A percentile compares a stretch with the other conserved stretches of the same genome.
Conservation (phyloP, 2,329 filamentous ascomycete species). For the Bipolaris zeicola region DNA sequence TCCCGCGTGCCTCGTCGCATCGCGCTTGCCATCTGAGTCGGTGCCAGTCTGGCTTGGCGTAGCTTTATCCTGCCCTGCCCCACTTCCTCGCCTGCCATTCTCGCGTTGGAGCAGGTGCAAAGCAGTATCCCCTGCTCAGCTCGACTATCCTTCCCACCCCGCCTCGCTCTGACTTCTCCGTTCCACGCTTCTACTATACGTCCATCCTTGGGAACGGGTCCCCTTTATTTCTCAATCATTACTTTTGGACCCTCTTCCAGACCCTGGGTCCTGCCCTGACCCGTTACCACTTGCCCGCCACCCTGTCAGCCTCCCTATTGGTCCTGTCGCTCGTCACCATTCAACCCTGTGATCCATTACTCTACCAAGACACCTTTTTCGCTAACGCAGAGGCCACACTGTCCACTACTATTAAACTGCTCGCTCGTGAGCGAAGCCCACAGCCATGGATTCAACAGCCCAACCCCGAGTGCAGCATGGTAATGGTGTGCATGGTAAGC, state of each 20-base stretch:
- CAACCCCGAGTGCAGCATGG: conserved; percentile 31
- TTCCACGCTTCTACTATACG: conserved; percentile 28
- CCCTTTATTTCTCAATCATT: conserved; percentile 14
- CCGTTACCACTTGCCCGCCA: conserved; percentile 1
- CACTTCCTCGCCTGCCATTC: conserved; percentile 30
- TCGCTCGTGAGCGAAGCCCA: conserved; percentile 4
- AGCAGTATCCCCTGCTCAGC: conserved; percentile 17
- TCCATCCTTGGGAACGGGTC: background rate
- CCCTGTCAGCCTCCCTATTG: conserved; percentile 9
- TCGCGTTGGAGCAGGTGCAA: conserved; percentile 28
- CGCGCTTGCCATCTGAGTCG: conserved; percentile 26
- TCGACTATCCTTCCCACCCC: conserved; percentile 18
- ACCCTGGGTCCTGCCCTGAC: conserved; percentile 1
- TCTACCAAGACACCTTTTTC: conserved; percentile 10
- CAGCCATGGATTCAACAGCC: conserved; percentile 38
- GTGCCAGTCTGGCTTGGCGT: conserved; percentile 23
- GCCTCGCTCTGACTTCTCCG: conserved; percentile 12
- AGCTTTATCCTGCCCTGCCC: conserved; percentile 28
- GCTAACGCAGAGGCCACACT: conserved; percentile 3
- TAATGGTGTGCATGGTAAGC: conserved; percentile 19
- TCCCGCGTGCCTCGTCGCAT: conserved; percentile 7
- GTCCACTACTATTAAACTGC: background rate
- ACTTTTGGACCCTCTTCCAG: conserved; percentile 6
- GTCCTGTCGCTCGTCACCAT: conserved; percentile 22
- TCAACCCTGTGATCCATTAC: conserved; percentile 15